phyloP scores from a whole-genome alignment of 768 basidiomycete genomes.

The Pulveroboletus sp. region DNA sequence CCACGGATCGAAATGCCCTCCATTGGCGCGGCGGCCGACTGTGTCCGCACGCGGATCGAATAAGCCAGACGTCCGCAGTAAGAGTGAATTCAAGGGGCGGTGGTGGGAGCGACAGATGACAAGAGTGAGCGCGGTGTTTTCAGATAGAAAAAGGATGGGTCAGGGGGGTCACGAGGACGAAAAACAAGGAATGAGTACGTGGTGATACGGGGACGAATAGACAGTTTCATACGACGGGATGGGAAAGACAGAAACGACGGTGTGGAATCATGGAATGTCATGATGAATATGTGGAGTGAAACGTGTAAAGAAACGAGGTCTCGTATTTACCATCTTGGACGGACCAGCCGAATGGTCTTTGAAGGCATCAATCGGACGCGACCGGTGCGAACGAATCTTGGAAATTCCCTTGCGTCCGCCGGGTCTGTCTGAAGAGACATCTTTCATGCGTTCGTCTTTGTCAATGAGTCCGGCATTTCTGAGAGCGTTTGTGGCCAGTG shows the following conservation, averaged over 20 bases:
- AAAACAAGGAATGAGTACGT: conserved; percentile 2
- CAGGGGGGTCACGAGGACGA: conserved; percentile 9
- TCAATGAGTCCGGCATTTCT: conserved; percentile 74
- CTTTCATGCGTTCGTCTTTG: conserved; percentile 72
- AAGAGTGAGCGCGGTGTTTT: conserved; percentile 38
- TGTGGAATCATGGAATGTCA: conserved; percentile 26
- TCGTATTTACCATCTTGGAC: conserved; percentile 65
- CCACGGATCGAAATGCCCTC: conserved; percentile 65
- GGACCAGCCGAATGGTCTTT: conserved; percentile 47
- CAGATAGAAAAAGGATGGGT: conserved; percentile 5
- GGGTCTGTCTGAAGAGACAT: conserved; percentile 57
- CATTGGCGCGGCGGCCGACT: conserved; percentile 33
- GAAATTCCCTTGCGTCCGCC: conserved; percentile 68
- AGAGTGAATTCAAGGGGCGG: conserved; percentile 20
- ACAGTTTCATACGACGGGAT: too few species aligned
- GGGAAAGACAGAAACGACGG: too few species aligned
- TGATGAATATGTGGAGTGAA: conserved; percentile 26
- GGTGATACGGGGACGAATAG: too few species aligned
- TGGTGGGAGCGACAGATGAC: conserved; percentile 29
- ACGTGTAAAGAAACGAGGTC: conserved; percentile 30
- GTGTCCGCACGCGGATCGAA: conserved; percentile 39
- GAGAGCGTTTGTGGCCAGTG: conserved; percentile 58
- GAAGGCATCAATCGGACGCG: conserved; percentile 55
- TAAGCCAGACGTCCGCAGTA: conserved; percentile 17
- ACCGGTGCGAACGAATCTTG: conserved; percentile 58